phyloP scores from a whole-genome alignment of 2,329 filamentous ascomycete genomes.

The Penicillium decumbens region DNA sequence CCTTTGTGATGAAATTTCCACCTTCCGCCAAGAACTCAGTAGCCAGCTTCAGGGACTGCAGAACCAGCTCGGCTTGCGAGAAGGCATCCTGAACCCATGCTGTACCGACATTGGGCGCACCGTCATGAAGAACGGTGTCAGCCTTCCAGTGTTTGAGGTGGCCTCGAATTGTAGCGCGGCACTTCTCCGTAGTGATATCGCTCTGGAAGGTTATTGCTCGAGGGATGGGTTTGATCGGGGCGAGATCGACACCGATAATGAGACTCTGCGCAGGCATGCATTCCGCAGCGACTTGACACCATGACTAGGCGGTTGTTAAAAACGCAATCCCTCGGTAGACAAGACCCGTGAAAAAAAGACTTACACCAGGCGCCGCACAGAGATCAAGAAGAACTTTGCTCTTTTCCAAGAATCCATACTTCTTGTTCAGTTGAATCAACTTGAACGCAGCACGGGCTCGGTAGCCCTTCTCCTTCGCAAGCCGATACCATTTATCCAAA shows the following conservation, averaged over 20 bases:
- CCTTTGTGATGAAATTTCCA: slow-evolving; percentile 93
- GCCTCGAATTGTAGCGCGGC: slow-evolving; percentile 77
- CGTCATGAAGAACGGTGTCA: slow-evolving; percentile 92
- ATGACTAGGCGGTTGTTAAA: slow-evolving; percentile 56
- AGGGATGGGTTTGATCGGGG: slow-evolving; percentile 93
- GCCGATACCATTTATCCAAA: slow-evolving; percentile 97
- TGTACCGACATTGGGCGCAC: slow-evolving; percentile 94
- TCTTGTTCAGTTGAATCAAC: slow-evolving; percentile 96
- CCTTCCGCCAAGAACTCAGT: slow-evolving; percentile 88
- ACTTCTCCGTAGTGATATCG: slow-evolving; percentile 97
- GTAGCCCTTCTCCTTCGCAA: slow-evolving; percentile 98
- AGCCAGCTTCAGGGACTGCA: slow-evolving; percentile 87
- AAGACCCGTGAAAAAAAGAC: slow-evolving; percentile 29
- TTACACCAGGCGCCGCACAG: slow-evolving; percentile 87
- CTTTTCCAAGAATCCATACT: slow-evolving; percentile 96
- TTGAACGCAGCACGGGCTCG: slow-evolving; percentile 95
- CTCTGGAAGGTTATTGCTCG: slow-evolving; percentile 92
- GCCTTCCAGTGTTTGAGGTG: slow-evolving; percentile 96
- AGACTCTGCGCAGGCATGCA: slow-evolving; percentile 86
- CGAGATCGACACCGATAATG: slow-evolving; percentile 89
- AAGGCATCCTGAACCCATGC: slow-evolving; percentile 98
- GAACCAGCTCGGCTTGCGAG: slow-evolving; percentile 86
- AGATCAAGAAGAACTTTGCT: slow-evolving; percentile 95
- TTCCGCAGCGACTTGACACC: slow-evolving; percentile 94
- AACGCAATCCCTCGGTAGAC: neutral